These are phyloP conservation scores for Pseudopediastrum boryanum DNA, from an alignment of 139 green algal genomes.

Conservation along the genomic window DNA sequence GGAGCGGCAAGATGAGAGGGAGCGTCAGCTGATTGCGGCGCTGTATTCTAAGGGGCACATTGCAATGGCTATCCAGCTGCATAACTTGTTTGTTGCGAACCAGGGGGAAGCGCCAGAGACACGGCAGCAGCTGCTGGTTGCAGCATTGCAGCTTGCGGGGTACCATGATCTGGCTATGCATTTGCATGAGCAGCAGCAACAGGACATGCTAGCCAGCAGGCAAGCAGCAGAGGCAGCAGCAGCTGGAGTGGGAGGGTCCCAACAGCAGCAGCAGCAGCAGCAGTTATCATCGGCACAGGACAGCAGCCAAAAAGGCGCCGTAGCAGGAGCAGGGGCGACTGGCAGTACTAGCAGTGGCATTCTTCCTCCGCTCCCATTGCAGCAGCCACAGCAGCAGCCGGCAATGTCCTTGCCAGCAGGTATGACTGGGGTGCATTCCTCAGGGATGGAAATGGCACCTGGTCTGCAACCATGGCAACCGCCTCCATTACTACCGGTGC, in stretches of 20 bases:
- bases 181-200: constrained; percentile 26
- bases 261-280: constrained; percentile 7
- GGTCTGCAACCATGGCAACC: not conserved
- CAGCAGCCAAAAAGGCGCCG: not conserved
- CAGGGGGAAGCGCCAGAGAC: constrained; percentile 14
- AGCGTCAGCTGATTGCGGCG: constrained; percentile 29
- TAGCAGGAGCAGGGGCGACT: constrained; percentile 4
- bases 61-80: constrained; percentile 31
- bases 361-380: not conserved
- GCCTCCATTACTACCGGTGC: not conserved
- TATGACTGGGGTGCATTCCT: not conserved
- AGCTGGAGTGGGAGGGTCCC: constrained; percentile 19
- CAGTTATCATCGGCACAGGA: not conserved
- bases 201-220: too few species aligned
- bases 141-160: constrained; percentile 17
- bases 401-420: not conserved
- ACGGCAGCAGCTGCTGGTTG: constrained; percentile 16
- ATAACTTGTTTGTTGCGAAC: constrained; percentile 27
- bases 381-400: constrained; percentile 13
- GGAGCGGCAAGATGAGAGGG: constrained; percentile 34
- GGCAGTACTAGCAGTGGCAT: not conserved
- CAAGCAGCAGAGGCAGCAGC: constrained; percentile 20
- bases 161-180: constrained; percentile 15
- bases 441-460: too few species aligned
- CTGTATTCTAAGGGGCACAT: constrained; percentile 37